Evolutionary conservation across 257 asterid genomes (phyloP).

Genomic region (Scutellaria baicalensis): DNA sequence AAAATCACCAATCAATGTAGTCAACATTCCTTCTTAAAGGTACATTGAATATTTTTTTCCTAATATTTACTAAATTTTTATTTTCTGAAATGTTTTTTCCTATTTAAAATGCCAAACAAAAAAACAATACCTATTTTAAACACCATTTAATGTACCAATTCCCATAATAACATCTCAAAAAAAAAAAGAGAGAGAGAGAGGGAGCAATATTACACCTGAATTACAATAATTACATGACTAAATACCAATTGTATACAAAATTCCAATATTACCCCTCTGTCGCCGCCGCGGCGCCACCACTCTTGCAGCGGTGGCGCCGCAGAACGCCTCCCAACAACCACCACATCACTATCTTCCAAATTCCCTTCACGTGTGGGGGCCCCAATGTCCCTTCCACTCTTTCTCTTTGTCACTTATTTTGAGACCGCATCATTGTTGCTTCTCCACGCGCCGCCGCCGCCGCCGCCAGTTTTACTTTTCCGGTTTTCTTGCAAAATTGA

Average conservation of each 20-base stretch:
- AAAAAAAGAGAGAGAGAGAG: no score
- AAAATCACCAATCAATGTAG: neutral
- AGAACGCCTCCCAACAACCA: conserved; percentile 3
- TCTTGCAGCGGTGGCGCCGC: conserved; percentile 16
- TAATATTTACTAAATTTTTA: no score
- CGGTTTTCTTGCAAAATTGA: no score
- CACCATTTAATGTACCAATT: no score
- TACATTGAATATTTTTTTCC: no score
- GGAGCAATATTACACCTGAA: no score
- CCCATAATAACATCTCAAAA: no score
- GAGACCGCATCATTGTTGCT: conserved; percentile 15
- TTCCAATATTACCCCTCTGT: conserved; percentile 20
- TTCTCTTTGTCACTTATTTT: neutral
- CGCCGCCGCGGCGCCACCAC: conserved; percentile 20
- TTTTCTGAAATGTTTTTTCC: no score
- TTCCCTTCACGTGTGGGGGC: conserved; percentile 27
- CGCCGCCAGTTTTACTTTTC: neutral
- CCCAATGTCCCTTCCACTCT: conserved; percentile 19
- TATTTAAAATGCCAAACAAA: no score
- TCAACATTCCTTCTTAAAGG: no score
- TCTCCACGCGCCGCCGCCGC: conserved; percentile 18
- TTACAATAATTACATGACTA: no score
- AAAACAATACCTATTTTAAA: no score
- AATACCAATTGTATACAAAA: conserved; percentile 7
- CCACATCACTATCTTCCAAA: conserved; percentile 19